Evolutionary conservation across 768 basidiomycete genomes (phyloP), one percentile per base, ranked within the genome.

Genomic region (Mrakia blollopis): DNA sequence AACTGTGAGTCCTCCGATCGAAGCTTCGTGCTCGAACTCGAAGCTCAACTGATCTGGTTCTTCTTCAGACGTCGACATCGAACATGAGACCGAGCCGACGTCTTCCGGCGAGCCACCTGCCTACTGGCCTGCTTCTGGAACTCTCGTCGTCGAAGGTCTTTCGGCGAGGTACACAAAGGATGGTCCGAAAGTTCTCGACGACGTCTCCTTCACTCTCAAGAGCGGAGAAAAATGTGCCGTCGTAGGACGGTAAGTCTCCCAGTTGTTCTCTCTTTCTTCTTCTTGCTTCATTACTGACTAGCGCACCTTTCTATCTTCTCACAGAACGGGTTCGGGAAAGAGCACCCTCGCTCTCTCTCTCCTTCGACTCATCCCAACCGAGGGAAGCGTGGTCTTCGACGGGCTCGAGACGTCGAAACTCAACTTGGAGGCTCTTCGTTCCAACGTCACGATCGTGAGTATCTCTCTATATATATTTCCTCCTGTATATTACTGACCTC

Each of bases 181-280:
- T 76, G 88, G 88, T 2, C 89, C 89, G 0, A 82, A 85, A 23
- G 89, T 91, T 0, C 84, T 91, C 8, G 86, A 89, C 11, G 87
- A 89, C 8, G 86, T 91, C 80, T 85, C 87, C 16, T 82, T 91
- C 23, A 87, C 85, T 70, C 86, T 89, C 78, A 85, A 86, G 67
- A 86, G 87, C 16, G 89, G 89, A 3, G 88, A 89, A 79, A 86
- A 87, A 77, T 84, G 89, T 52, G 89, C 88, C 82, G 88, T 89
- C 67, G 88, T 89, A 54, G 89, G 89, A 8, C 83, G 88, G 44
- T 44, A 14, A 44, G n/a, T n/a, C n/a, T n/a, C n/a, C n/a, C n/a
- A n/a, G 44, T 13, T 44, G 5, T 7, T 14, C 44, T 44, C 44
- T 44, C 44, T 14, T 44, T 44, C 44, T 14, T 44, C 44, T 9